Evolutionary conservation across 257 asterid species (phyloP).

Genomic region (Knoxia roxburghii): DNA sequence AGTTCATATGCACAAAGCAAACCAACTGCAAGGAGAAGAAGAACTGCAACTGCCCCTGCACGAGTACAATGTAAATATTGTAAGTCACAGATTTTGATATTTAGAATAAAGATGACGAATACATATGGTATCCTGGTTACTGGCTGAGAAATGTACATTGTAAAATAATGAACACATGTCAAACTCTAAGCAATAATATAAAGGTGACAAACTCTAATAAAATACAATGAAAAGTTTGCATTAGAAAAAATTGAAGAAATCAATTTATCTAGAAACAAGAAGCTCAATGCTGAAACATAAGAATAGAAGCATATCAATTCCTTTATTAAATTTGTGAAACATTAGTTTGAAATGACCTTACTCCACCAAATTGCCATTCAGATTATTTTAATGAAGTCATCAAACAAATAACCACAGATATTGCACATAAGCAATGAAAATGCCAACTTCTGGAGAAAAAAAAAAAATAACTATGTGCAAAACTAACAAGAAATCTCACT

Average conservation of each 20-base stretch:
- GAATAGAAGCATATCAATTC: not conserved
- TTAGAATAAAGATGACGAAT: not conserved
- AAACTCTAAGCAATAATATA: not conserved
- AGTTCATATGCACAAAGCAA: constrained; percentile 97
- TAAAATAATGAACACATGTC: not conserved
- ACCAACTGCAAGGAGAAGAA: constrained; percentile 95
- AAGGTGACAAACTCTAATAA: not conserved
- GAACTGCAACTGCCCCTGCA: constrained; percentile 97
- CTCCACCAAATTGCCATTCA: not conserved
- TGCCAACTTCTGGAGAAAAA: not conserved
- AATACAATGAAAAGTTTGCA: not conserved
- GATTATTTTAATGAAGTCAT: not conserved
- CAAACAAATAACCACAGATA: not conserved
- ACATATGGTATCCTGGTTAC: not conserved
- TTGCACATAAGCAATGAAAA: not conserved
- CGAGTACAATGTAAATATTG: constrained; percentile 4
- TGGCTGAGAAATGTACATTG: not conserved
- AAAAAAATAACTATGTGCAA: not conserved
- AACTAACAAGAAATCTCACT: not conserved
- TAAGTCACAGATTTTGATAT: not conserved
- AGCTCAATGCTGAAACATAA: not conserved
- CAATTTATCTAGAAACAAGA: not conserved
- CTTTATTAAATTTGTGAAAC: not conserved
- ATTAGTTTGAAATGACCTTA: not conserved
- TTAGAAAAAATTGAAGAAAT: not conserved